These are phyloP conservation scores for Saksenaea vasiformis DNA, from an alignment of 371 early-diverging fungal genomes.

Conservation along the genomic window DNA sequence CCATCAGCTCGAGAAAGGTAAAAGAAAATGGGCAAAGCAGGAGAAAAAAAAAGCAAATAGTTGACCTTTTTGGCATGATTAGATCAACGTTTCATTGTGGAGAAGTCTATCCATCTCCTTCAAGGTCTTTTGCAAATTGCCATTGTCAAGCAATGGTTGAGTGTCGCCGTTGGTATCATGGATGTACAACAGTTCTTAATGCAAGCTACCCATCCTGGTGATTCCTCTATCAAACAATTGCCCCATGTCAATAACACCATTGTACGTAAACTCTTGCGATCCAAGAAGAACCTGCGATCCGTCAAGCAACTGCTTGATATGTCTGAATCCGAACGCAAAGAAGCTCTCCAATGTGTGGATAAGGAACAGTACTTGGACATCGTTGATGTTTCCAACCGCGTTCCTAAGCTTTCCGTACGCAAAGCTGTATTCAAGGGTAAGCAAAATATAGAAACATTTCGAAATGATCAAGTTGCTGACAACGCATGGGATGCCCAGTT, in stretches of 20 bases:
- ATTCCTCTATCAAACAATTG: slow-evolving; percentile 82
- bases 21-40: slow-evolving; percentile 50
- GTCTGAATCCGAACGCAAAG: slow-evolving; percentile 62
- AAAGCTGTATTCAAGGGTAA: slow-evolving; percentile 79
- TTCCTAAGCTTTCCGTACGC: slow-evolving; percentile 72
- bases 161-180: slow-evolving; percentile 60
- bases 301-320: slow-evolving; percentile 70
- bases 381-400: slow-evolving; percentile 71
- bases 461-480: not conserved
- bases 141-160: slow-evolving; percentile 81
- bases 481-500: slow-evolving; percentile 32
- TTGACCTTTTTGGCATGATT: no score
- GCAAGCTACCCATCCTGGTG: slow-evolving; percentile 78
- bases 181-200: slow-evolving; percentile 79
- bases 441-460: not conserved
- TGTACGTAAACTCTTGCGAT: slow-evolving; percentile 30
- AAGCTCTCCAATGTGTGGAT: slow-evolving; percentile 54
- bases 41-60: no score
- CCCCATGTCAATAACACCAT: slow-evolving; percentile 67
- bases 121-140: slow-evolving; percentile 89
- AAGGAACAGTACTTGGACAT: slow-evolving; percentile 68
- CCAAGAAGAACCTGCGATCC: slow-evolving; percentile 40
- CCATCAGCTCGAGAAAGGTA: slow-evolving; percentile 13
- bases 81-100: slow-evolving; percentile 77
- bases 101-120: slow-evolving; percentile 70